A percentile compares a stretch with the other conserved stretches of the same genome.
Conservation (phyloP, 228 moss, liverwort and hornwort genomes). For the Sphagnum fallax region DNA sequence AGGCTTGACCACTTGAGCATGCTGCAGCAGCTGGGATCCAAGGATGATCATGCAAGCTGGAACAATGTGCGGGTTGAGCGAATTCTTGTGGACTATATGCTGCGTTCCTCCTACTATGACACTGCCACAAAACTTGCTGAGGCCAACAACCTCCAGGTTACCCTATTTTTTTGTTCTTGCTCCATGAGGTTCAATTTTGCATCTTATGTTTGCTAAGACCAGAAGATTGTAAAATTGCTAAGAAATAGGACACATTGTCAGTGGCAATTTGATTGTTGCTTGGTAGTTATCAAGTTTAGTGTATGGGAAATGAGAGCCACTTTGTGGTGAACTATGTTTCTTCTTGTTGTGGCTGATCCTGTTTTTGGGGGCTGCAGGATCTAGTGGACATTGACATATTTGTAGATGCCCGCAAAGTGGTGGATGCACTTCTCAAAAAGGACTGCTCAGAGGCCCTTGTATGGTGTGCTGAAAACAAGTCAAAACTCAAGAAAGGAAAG, state of each 20-base stretch:
- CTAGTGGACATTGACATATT: conserved; percentile 93
- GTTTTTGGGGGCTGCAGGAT: conserved; percentile 41
- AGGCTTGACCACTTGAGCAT: conserved; percentile 94
- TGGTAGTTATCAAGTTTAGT: too few species aligned
- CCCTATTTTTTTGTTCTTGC: neutral
- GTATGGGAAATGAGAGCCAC: too few species aligned
- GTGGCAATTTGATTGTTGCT: too few species aligned
- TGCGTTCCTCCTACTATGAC: conserved; percentile 90
- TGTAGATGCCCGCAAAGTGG: conserved; percentile 92
- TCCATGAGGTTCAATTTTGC: too few species aligned
- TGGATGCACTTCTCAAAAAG: conserved; percentile 80
- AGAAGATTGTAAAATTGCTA: too few species aligned
- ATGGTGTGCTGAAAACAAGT: conserved; percentile 97
- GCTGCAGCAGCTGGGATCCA: conserved; percentile 70
- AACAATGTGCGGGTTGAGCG: conserved; percentile 87
- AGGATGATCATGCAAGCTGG: conserved; percentile 73
- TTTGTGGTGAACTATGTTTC: too few species aligned
- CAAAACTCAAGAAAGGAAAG: conserved; percentile 90
- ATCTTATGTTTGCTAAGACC: too few species aligned
- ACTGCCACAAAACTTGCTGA: conserved; percentile 86
- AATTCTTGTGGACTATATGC: conserved; percentile 94
- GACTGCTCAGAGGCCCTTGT: conserved; percentile 93
- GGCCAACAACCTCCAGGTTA: conserved; percentile 76
- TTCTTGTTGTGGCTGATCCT: too few species aligned
- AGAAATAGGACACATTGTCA: too few species aligned